Evolutionary conservation across 805 yeast genomes (phyloP).

Genomic region (Sungouiella thailandica): DNA sequence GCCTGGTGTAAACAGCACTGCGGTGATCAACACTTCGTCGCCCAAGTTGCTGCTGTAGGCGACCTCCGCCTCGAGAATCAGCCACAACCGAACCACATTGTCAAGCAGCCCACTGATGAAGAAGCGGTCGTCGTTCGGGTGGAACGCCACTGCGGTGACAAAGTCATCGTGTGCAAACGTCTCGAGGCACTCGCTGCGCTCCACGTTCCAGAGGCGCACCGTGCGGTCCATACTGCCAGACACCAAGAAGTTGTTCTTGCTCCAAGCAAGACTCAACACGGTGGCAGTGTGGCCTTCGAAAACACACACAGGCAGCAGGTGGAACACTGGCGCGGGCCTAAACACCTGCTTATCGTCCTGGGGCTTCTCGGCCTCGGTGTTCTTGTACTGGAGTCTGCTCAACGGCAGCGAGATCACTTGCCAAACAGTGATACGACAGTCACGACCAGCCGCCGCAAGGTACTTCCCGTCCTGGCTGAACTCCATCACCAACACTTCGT

Average conservation of each 20-base stretch:
- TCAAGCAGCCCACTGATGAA: constrained; percentile 80
- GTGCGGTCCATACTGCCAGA: constrained; percentile 84
- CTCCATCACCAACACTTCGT: constrained; percentile 67
- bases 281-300: constrained; percentile 67
- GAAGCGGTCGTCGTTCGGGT: constrained; percentile 82
- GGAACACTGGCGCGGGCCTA: constrained; percentile 73
- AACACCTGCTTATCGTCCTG: constrained; percentile 16
- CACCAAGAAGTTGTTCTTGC: constrained; percentile 74
- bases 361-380: constrained; percentile 16
- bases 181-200: constrained; percentile 56
- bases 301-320: constrained; percentile 54
- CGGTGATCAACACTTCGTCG: constrained; percentile 65
- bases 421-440: constrained; percentile 66
- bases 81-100: constrained; percentile 74
- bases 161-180: constrained; percentile 73
- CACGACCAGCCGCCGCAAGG: constrained; percentile 81
- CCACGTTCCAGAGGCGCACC: constrained; percentile 81
- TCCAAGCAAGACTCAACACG: constrained; percentile 79
- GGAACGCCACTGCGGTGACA: constrained; percentile 76
- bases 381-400: constrained; percentile 50
- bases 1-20: constrained; percentile 66
- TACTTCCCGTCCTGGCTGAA: constrained; percentile 79
- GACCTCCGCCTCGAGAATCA: constrained; percentile 67
- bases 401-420: constrained; percentile 70
- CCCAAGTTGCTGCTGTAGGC: constrained; percentile 48